Evolutionary conservation across 2,329 filamentous ascomycete genomes (phyloP), one percentile per base, ranked within the genome.

Genomic region (Alternaria sp.): DNA sequence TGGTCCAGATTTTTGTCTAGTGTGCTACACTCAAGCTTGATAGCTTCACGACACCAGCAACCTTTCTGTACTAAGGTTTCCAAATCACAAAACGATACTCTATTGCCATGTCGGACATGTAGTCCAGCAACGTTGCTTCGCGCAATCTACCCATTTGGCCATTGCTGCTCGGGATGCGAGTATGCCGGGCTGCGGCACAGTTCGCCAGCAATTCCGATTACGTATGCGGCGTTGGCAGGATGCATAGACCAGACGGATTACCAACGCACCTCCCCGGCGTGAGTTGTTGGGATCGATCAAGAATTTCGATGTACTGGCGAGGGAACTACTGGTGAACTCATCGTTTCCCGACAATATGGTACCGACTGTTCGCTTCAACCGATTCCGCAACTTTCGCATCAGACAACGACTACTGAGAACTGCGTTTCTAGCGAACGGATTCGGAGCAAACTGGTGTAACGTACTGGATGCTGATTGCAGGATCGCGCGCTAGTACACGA

Each of bases 111-210:
- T 28, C 12, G 36, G 53, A 28, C 5, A 17, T 21, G 19, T 53
- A 44, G 19, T 44, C 17, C 25, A 17, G 19, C n/a, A 19, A 43
- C 28, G 30, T 11, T 32, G 1, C 19, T 47, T 53, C 21, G 36
- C 44, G 28, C 19, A 28, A 26, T 11, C 43, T 13, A 47, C 36
- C 26, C 32, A 25, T 25, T 19, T 25, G 28, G 46, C 23, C 25
- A 23, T 47, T n/a, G 36, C 8, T 11, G 21, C 28, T 12, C 25
- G 40, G 49, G 36, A 21, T 46, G 28, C 40, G 47, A 55, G 17
- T 7, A 60, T 40, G 44, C 43, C 52, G 23, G 46, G 62, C 57
- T 67, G 62, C 62, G 62, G 59, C 62, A 54, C 59, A 59, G 62
- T 45, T 30, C 23, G 32, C 15, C 19, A 26, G n/a, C 50, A 28